These are phyloP conservation scores for Scutellaria baicalensis DNA, from an alignment of 257 asterid genomes.

Conservation along the genomic window DNA sequence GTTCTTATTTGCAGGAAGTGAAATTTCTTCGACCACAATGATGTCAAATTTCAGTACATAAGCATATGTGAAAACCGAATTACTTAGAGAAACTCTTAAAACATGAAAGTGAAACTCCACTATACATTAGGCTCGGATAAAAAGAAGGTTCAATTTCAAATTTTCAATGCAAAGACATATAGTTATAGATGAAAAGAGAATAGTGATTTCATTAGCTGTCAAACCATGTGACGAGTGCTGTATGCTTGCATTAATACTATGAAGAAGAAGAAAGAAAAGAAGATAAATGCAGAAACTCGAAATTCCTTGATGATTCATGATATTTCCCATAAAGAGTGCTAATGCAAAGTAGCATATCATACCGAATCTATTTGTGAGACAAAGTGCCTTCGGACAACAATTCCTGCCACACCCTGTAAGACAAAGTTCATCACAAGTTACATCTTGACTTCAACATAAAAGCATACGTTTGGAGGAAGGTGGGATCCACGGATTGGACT, in stretches of 20 bases:
- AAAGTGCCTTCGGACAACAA: conserved; percentile 78
- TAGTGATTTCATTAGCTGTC: background rate
- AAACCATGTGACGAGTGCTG: background rate
- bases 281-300: background rate
- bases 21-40: background rate
- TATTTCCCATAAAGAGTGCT: background rate
- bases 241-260: background rate
- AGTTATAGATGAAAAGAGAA: background rate
- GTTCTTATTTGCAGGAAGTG: conserved; percentile 2
- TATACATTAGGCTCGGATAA: background rate
- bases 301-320: background rate
- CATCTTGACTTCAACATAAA: background rate
- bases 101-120: background rate
- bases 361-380: conserved; percentile 83
- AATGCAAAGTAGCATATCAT: conserved; percentile 17
- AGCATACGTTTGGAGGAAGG: background rate
- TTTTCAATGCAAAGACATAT: background rate
- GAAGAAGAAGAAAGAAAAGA: background rate
- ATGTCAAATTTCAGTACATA: background rate
- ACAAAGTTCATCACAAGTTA: conserved; percentile 14
- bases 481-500: background rate
- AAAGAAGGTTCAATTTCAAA: background rate
- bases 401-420: conserved; percentile 81
- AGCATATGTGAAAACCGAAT: background rate
- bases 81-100: background rate